A percentile compares a stretch with the other conserved stretches of the same genome.
Evolutionary conservation across 495 filamentous ascomycete species (phyloP).

Genomic region (Cenococcum geophilum): DNA sequence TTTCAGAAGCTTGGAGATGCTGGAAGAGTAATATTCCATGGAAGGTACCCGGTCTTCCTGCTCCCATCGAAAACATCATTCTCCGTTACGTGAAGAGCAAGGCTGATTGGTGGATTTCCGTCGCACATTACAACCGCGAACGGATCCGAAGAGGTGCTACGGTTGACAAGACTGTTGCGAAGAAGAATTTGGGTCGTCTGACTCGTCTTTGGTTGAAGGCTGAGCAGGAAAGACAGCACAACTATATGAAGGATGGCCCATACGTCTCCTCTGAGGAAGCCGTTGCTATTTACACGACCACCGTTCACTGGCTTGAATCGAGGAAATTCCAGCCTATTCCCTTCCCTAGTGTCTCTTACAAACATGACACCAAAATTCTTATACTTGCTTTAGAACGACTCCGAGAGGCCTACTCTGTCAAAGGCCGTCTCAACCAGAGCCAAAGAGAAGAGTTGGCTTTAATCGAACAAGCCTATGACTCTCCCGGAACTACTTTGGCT

Average conservation of each 20-base stretch:
- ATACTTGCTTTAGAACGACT: conserved; percentile 93
- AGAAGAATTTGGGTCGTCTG: conserved; percentile 95
- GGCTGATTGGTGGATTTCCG: conserved; percentile 99
- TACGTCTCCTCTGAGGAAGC: conserved; percentile 98
- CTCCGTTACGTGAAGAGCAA: conserved; percentile 97
- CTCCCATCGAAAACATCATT: conserved; percentile 97
- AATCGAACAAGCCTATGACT: conserved; percentile 98
- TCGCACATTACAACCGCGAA: conserved; percentile 97
- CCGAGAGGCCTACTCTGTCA: conserved; percentile 95
- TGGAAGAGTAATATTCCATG: conserved; percentile 99
- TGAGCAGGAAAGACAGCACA: conserved; percentile 97
- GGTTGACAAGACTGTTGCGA: conserved; percentile 97
- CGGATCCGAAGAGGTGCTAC: conserved; percentile 93
- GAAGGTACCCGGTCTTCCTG: conserved; percentile 95
- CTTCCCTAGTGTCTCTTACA: conserved; percentile 98
- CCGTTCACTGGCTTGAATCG: conserved; percentile 98
- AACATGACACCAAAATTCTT: conserved; percentile 98
- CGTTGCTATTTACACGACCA: conserved; percentile 97
- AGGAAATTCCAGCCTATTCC: conserved; percentile 98
- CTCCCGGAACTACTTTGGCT: conserved; percentile 90
- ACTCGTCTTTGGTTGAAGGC: conserved; percentile 97
- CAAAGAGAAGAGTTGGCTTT: conserved; percentile 95
- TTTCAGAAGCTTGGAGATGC: conserved; percentile 96
- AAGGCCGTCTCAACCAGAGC: conserved; percentile 93
- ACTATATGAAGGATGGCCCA: conserved; percentile 98